Evolutionary conservation across 805 yeast species (phyloP).

Genomic region (Metschnikowia continentalis): DNA sequence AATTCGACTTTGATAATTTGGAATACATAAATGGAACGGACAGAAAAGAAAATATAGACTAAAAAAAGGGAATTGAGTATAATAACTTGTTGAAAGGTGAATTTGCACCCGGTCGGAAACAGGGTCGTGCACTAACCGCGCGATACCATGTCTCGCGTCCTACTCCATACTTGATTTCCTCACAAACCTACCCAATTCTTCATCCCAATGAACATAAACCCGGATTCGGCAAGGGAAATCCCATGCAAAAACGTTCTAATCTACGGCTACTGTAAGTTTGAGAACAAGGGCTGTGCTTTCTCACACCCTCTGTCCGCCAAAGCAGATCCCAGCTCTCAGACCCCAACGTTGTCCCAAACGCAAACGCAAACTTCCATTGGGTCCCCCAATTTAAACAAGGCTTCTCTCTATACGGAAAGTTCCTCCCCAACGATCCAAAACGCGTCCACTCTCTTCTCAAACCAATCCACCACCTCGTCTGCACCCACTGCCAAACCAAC

Average conservation of each 20-base stretch:
- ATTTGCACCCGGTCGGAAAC: neutral
- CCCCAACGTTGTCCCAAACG: constrained; percentile 6
- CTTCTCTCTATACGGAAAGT: constrained; percentile 1
- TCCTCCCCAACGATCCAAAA: constrained; percentile 29
- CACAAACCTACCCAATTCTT: neutral
- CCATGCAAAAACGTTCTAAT: constrained; percentile 81
- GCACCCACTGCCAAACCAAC: constrained; percentile 6
- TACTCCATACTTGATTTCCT: constrained; percentile 1
- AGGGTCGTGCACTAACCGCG: constrained; percentile 6
- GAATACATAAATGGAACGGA: too few species aligned
- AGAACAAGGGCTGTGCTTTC: constrained; percentile 82
- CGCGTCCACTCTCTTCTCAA: neutral
- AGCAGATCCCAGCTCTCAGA: constrained; percentile 7
- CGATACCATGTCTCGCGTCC: neutral
- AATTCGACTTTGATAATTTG: too few species aligned
- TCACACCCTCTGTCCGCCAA: constrained; percentile 37
- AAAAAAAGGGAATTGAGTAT: too few species aligned
- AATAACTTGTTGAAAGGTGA: too few species aligned
- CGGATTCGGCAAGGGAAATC: constrained; percentile 63
- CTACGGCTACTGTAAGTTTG: constrained; percentile 85
- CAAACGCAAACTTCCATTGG: constrained; percentile 2
- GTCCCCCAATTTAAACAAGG: neutral
- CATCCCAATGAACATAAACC: constrained; percentile 31
- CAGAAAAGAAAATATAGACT: too few species aligned
- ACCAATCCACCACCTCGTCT: constrained; percentile 19